Evolutionary conservation across 805 yeast species (phyloP).

Genomic region (Henningerozyma blattae): DNA sequence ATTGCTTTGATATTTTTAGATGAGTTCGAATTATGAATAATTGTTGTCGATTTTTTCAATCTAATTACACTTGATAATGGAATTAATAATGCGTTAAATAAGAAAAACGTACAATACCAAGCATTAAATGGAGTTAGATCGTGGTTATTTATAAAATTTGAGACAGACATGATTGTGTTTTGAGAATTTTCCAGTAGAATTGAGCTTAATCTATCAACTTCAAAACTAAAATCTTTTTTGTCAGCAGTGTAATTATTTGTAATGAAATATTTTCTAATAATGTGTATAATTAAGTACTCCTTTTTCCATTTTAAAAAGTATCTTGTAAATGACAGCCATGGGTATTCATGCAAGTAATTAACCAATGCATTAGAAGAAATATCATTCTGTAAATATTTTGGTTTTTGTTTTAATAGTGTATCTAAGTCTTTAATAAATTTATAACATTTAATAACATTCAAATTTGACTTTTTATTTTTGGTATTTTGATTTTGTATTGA

Average conservation of each 20-base stretch:
- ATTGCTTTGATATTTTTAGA: neutral
- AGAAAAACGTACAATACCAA: conserved; percentile 54
- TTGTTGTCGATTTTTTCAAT: neutral
- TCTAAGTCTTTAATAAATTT: conserved; percentile 32
- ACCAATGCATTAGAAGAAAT: conserved; percentile 20
- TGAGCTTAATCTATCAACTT: conserved; percentile 32
- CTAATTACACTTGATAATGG: conserved; percentile 37
- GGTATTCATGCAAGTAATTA: conserved; percentile 37
- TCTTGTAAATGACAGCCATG: conserved; percentile 43
- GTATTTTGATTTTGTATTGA: conserved; percentile 33
- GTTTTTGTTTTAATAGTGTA: conserved; percentile 31
- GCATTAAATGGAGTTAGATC: conserved; percentile 36
- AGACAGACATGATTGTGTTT: conserved; percentile 39
- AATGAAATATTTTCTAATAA: conserved; percentile 46
- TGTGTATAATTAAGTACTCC: conserved; percentile 40
- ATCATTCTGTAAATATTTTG: conserved; percentile 36
- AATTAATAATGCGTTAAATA: conserved; percentile 51
- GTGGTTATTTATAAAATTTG: conserved; percentile 25
- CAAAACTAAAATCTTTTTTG: conserved; percentile 23
- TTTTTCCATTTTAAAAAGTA: conserved; percentile 47
- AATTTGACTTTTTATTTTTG: conserved; percentile 22
- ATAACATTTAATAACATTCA: conserved; percentile 22
- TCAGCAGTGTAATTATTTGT: conserved; percentile 30
- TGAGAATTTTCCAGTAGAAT: conserved; percentile 38
- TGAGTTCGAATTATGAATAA: neutral